Percentiles rank a stretch among this genome's conserved stretches.
Evolutionary conservation across 2,329 filamentous ascomycete species (phyloP).

Genomic region (Elsinoe ampelina): DNA sequence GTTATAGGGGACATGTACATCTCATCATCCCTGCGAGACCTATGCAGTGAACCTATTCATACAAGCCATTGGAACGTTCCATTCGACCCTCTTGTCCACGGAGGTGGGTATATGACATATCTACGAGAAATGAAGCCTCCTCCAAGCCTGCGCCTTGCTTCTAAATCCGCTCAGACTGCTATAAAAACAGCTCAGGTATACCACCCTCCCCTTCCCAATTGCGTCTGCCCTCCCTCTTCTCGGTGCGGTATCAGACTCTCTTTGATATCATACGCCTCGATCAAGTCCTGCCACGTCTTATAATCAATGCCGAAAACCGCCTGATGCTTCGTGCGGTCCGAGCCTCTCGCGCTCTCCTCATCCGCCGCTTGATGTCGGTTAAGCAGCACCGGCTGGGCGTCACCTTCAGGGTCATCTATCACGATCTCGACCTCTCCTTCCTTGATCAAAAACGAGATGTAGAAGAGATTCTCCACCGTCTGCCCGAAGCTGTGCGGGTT

Average conservation of each 20-base stretch:
- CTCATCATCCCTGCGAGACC: too few relatives aligned
- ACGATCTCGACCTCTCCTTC: slow-evolving; percentile 72
- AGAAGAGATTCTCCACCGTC: slow-evolving; percentile 94
- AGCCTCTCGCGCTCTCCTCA: background rate
- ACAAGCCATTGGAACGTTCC: too few relatives aligned
- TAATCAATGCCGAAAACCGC: slow-evolving; percentile 84
- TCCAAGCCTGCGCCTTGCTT: background rate
- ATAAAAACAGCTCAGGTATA: slow-evolving; percentile 41
- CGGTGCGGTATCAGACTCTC: slow-evolving; percentile 79
- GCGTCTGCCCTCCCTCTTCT: slow-evolving; percentile 43
- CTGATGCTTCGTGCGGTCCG: slow-evolving; percentile 50
- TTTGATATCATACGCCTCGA: slow-evolving; percentile 66
- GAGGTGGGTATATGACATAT: background rate
- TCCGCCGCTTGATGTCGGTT: background rate
- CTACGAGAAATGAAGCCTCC: background rate
- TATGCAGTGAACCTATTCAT: too few relatives aligned
- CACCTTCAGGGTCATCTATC: slow-evolving; percentile 47
- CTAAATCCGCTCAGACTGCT: background rate
- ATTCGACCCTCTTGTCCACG: background rate
- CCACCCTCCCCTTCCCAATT: slow-evolving; percentile 54
- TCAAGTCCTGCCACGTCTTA: slow-evolving; percentile 68
- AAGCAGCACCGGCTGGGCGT: slow-evolving; percentile 62
- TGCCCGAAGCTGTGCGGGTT: slow-evolving; percentile 88
- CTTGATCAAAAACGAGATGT: slow-evolving; percentile 84
- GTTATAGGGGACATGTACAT: too few relatives aligned